Conservation (phyloP, 2,329 filamentous ascomycete species). For the Apiospora rasikravindrae region DNA sequence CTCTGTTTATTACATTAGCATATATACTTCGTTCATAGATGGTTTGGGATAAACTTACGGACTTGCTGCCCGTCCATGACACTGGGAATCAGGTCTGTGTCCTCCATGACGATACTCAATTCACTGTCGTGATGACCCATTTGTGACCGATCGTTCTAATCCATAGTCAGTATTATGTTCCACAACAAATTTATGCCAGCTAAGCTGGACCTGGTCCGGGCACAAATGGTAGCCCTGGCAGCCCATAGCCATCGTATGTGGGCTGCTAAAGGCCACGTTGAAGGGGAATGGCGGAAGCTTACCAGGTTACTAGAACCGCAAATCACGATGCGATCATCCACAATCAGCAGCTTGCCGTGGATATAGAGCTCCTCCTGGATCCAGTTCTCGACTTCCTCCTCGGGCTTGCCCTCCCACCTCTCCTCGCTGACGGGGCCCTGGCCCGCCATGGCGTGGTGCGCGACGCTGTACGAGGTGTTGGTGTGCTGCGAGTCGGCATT, state of each 20-base stretch:
- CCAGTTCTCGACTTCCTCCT: slow-evolving; percentile 84
- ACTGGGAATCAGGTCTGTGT: slow-evolving; percentile 72
- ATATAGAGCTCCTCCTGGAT: slow-evolving; percentile 97
- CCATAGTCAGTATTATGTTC: no score
- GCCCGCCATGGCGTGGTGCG: slow-evolving; percentile 81
- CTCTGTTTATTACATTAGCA: slow-evolving; percentile 38
- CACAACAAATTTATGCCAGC: no score
- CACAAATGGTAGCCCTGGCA: no score
- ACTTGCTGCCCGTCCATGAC: slow-evolving; percentile 81
- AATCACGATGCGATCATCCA: slow-evolving; percentile 83
- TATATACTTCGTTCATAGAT: neutral
- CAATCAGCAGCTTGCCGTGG: slow-evolving; percentile 88
- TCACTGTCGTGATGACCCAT: slow-evolving; percentile 90
- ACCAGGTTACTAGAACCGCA: slow-evolving; percentile 88
- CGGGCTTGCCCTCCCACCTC: slow-evolving; percentile 74
- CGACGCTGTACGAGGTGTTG: slow-evolving; percentile 58
- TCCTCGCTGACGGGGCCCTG: slow-evolving; percentile 69
- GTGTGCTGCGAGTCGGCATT: slow-evolving; percentile 38
- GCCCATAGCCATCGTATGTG: no score
- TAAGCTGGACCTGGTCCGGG: no score
- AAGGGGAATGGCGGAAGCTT: no score
- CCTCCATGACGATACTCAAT: slow-evolving; percentile 87
- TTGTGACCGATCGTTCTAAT: slow-evolving; percentile 92
- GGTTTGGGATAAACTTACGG: slow-evolving; percentile 21
- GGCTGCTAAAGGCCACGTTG: no score